These are phyloP conservation scores for Fusarium neocosmosporiellum DNA, from an alignment of 2,329 filamentous ascomycete genomes.

Conservation along the genomic window DNA sequence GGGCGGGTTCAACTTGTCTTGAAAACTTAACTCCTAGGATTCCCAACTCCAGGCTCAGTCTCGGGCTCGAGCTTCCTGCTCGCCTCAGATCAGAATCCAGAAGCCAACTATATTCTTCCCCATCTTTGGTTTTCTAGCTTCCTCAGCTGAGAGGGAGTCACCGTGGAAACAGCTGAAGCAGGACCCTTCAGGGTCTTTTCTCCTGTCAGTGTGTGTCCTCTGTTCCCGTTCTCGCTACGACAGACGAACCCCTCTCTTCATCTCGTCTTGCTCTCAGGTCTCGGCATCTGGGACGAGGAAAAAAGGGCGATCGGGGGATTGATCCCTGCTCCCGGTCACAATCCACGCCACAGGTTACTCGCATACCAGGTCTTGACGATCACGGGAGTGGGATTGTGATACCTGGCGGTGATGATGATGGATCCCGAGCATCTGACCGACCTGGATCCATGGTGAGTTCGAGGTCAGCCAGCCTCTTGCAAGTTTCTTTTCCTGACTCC, in stretches of 20 bases:
- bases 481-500: constrained; percentile 19
- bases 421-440: constrained; percentile 23
- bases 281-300: constrained; percentile 1
- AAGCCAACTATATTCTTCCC: constrained; percentile 8
- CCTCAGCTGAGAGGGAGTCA: constrained; percentile 11
- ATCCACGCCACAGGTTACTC: constrained; percentile 5
- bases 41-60: constrained; percentile 22
- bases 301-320: constrained; percentile 12
- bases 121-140: constrained; percentile 17
- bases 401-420: constrained; percentile 6
- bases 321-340: constrained; percentile 24
- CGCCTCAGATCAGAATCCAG: constrained; percentile 23
- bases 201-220: background rate
- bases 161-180: constrained; percentile 5
- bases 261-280: background rate
- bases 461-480: constrained; percentile 27
- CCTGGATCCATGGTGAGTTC: constrained; percentile 15
- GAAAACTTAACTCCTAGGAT: constrained; percentile 20
- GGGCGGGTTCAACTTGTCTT: constrained; percentile 13
- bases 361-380: constrained; percentile 21
- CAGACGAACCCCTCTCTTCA: background rate
- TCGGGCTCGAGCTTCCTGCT: constrained; percentile 33
- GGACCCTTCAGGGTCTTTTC: constrained; percentile 3
- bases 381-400: constrained; percentile 12
- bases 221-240: background rate